Base-by-base conservation (phyloP, 179 eudicot genomes). In the Heliamphora pulchella region DNA sequence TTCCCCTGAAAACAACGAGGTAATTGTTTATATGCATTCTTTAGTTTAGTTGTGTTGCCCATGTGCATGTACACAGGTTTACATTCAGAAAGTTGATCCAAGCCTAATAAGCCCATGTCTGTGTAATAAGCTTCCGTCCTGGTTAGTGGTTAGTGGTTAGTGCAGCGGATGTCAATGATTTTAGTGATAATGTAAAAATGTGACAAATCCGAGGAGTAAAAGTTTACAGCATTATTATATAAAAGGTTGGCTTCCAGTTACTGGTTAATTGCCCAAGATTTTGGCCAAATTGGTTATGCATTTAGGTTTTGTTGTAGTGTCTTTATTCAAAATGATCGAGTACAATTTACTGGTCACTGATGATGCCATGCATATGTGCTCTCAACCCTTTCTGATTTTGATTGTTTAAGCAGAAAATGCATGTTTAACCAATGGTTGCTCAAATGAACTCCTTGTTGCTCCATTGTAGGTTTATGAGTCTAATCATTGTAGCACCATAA, bases 1-100 rank as follows among this genome's bases (percentile, higher is more conserved):
- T 84, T 90, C 93, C 81, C 96, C 91, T 5, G 98, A 91, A 78
- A 87, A 79, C 90, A 91, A 89, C 79, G 99, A 94, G 99, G 99
- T 92, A 87, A 71, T 47, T 63, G 61, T 77, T 75, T 63, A 9
- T 48, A 17, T 17, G 41, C 65, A 62, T 79, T 46, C 6, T 57
- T 55, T 71, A 50, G 2, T 50, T 69, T 76, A 44, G 0, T 31
- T 8, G 8, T 47, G 20, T 18, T 53, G 11, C 57, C 70, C 8
- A 17, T 51, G 39, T 50, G 50, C 50, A 31, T 65, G 20, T 31
- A 43, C 2, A 15, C 61, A 78, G 13, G 39, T 22, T 58, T 51
- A 39, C 3, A 6, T 51, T 63, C 20, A 15, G 14, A 74, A 10
- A n/a, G n/a, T 13, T 63, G 50, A 22, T 20, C 54, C 46, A 80